Evolutionary conservation across 164 flowering plant genomes (phyloP).

Genomic region (Macadamia integrifolia): DNA sequence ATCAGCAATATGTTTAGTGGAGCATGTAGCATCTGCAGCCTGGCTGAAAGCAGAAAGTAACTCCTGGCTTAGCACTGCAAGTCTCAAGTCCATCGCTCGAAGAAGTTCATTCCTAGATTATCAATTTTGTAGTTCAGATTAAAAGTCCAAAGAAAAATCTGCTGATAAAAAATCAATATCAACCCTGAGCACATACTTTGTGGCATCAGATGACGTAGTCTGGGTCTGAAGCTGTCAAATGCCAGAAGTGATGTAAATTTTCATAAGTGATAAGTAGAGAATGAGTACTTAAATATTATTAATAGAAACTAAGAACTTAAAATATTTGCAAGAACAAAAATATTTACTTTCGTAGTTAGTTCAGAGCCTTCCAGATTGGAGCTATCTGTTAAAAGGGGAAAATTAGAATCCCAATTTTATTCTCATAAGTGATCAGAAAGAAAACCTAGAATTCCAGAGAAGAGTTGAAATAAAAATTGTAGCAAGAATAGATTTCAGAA

Average conservation of each 20-base stretch:
- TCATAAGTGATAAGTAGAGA: background rate
- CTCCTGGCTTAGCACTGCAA: constrained; percentile 48
- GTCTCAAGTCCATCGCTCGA: constrained; percentile 78
- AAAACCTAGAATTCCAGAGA: background rate
- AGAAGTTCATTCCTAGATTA: constrained; percentile 71
- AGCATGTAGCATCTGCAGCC: constrained; percentile 42
- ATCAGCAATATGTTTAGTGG: constrained; percentile 42
- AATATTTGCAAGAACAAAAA: constrained; percentile 1
- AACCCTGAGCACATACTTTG: constrained; percentile 51
- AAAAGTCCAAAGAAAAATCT: constrained; percentile 3
- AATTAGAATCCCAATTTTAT: constrained; percentile 7
- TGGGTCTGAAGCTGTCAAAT: constrained; percentile 37
- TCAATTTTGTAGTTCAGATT: constrained; percentile 5
- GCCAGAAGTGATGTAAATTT: constrained; percentile 7
- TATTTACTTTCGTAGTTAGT: constrained; percentile 23
- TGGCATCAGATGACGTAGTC: constrained; percentile 44
- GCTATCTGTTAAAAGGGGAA: constrained; percentile 26
- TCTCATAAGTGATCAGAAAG: background rate
- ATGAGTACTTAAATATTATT: background rate
- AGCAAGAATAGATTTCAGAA: background rate
- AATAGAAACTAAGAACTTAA: background rate
- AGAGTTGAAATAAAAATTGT: background rate
- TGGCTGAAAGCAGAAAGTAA: constrained; percentile 42
- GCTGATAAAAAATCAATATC: background rate
- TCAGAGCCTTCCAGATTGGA: constrained; percentile 13